These are phyloP conservation scores for Blepharisma japonicum DNA, from an alignment of 73 alveolate species.

Conservation along the genomic window DNA sequence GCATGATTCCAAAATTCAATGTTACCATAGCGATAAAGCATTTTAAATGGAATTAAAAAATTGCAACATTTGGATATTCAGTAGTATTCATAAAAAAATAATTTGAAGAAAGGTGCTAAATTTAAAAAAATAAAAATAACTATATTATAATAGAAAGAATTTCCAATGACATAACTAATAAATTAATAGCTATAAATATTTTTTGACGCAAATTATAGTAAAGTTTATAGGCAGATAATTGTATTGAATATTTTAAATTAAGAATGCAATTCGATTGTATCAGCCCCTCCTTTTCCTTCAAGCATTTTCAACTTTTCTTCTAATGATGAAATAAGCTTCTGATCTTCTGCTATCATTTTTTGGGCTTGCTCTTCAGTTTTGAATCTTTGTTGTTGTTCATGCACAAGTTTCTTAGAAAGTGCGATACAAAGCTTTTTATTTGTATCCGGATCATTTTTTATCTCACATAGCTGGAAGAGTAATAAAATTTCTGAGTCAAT, in stretches of 20 bases:
- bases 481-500: not conserved
- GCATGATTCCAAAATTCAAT: too few relatives aligned
- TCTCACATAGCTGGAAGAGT: not conserved
- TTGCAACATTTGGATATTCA: too few relatives aligned
- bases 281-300: slow-evolving; percentile 7
- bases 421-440: slow-evolving; percentile 18
- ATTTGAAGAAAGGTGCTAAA: too few relatives aligned
- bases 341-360: slow-evolving; percentile 18
- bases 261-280: not conserved
- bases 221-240: too few relatives aligned
- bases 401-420: slow-evolving; percentile 19
- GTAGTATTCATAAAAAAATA: too few relatives aligned
- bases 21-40: too few relatives aligned
- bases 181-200: too few relatives aligned
- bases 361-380: slow-evolving; percentile 28
- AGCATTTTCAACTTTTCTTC: slow-evolving; percentile 14
- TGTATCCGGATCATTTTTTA: slow-evolving; percentile 2
- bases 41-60: too few relatives aligned
- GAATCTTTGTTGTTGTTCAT: slow-evolving; percentile 24
- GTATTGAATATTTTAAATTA: not conserved
- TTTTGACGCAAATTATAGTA: too few relatives aligned
- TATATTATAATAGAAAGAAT: too few relatives aligned
- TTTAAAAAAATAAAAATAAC: too few relatives aligned
- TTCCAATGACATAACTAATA: too few relatives aligned
- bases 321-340: slow-evolving; percentile 8